Conservation (phyloP, 805 yeast species). For the Saccharomycopsis guyanensis region DNA sequence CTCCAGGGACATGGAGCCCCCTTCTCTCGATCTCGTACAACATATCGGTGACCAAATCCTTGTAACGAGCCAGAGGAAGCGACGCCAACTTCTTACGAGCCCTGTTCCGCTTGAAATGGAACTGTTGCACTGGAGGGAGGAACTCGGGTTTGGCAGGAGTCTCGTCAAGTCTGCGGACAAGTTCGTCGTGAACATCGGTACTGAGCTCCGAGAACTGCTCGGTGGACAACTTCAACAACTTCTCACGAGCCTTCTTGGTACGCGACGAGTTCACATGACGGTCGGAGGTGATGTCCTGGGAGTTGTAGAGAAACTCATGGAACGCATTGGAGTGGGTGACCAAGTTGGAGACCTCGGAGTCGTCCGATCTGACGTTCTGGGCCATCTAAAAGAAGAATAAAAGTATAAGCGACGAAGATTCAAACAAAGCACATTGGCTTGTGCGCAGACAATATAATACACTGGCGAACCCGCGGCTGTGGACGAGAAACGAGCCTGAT, state of each 20-base stretch:
- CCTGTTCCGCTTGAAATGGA: constrained; percentile 92
- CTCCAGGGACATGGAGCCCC: constrained; percentile 35
- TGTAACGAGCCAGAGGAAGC: constrained; percentile 73
- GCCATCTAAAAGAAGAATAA: too few species aligned
- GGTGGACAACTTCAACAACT: constrained; percentile 68
- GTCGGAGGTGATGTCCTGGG: constrained; percentile 18
- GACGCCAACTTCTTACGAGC: constrained; percentile 88
- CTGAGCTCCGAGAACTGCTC: constrained; percentile 84
- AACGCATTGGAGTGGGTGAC: constrained; percentile 13
- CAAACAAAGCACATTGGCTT: too few species aligned
- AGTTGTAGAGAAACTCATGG: constrained; percentile 9
- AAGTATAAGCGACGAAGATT: too few species aligned
- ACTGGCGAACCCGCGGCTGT: too few species aligned
- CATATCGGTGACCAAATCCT: constrained; percentile 86
- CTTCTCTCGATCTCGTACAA: constrained; percentile 80
- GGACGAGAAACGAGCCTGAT: too few species aligned
- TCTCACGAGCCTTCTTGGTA: constrained; percentile 78
- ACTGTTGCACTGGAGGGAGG: constrained; percentile 59
- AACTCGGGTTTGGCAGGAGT: constrained; percentile 46
- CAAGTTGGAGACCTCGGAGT: constrained; percentile 11
- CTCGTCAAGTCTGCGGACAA: constrained; percentile 56
- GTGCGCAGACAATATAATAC: too few species aligned
- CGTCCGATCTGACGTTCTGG: neutral
- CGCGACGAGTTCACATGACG: constrained; percentile 31
- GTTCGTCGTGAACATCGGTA: constrained; percentile 92